phyloP scores from a whole-genome alignment of 495 filamentous ascomycete species.

The Penicillium pancosmium region DNA sequence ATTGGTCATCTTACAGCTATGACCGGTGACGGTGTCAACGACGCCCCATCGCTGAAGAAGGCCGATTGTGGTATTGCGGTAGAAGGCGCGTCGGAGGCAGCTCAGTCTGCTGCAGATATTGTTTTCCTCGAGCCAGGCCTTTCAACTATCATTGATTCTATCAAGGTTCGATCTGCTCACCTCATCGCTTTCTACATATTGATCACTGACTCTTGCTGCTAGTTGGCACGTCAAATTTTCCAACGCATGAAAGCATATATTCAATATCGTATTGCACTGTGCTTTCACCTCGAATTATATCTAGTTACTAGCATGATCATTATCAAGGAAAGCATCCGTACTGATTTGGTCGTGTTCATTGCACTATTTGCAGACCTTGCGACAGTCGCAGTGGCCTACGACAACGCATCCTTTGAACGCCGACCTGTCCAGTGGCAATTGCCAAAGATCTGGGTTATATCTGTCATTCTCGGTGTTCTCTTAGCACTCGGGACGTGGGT shows the following conservation, averaged over 20 bases:
- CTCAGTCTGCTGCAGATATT: constrained; percentile 75
- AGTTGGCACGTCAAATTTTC: constrained; percentile 67
- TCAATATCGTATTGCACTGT: constrained; percentile 76
- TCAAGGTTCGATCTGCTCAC: constrained; percentile 53
- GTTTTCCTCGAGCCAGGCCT: constrained; percentile 75
- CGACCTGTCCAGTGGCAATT: constrained; percentile 77
- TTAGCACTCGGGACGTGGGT: constrained; percentile 73
- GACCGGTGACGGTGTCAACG: constrained; percentile 98
- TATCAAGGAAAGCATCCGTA: constrained; percentile 68
- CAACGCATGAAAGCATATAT: constrained; percentile 81
- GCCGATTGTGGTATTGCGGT: constrained; percentile 79
- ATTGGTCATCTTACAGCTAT: constrained; percentile 96
- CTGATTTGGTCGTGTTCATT: constrained; percentile 71
- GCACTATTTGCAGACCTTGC: constrained; percentile 75
- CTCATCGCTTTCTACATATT: not conserved
- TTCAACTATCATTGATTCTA: constrained; percentile 71
- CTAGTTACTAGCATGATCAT: constrained; percentile 74
- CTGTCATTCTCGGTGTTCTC: constrained; percentile 62
- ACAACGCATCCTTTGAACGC: constrained; percentile 69
- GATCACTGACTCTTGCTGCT: not conserved
- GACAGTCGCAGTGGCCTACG: constrained; percentile 74
- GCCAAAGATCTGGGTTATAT: constrained; percentile 77
- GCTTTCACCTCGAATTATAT: constrained; percentile 73
- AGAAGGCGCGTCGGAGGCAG: constrained; percentile 73
- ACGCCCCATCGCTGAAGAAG: constrained; percentile 94